Percentiles rank a stretch among this genome's conserved stretches.
Evolutionary conservation across 164 flowering plant genomes (phyloP).

Genomic region (Warburgia ugandensis): DNA sequence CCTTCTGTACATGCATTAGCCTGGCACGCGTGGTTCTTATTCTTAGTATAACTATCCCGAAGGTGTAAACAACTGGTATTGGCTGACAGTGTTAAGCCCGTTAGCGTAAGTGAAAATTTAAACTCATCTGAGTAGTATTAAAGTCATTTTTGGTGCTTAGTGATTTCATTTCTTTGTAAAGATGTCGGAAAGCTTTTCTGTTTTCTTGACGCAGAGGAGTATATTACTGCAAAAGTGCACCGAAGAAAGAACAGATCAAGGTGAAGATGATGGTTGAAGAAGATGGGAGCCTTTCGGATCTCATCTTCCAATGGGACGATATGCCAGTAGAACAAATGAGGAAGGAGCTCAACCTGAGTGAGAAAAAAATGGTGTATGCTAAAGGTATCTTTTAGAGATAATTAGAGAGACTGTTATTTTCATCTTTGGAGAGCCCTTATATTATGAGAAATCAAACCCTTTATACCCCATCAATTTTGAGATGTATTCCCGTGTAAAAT

Average conservation of each 20-base stretch:
- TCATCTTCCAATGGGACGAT: constrained; percentile 94
- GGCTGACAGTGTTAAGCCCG: constrained; percentile 74
- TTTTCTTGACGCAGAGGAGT: constrained; percentile 44
- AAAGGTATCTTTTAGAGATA: constrained; percentile 81
- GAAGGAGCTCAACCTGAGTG: constrained; percentile 74
- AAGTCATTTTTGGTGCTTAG: not conserved
- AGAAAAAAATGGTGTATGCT: constrained; percentile 95
- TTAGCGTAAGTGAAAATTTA: constrained; percentile 59
- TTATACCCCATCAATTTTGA: too few species aligned
- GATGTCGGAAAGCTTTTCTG: too few species aligned
- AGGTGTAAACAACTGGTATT: constrained; percentile 75
- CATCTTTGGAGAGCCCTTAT: too few species aligned
- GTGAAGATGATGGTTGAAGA: constrained; percentile 74
- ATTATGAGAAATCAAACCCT: not conserved
- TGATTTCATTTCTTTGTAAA: too few species aligned
- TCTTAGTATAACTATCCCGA: constrained; percentile 89
- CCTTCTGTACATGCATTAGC: constrained; percentile 93
- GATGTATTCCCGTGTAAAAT: too few species aligned
- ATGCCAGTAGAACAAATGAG: constrained; percentile 83
- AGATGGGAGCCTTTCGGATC: constrained; percentile 62
- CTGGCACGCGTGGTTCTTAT: constrained; percentile 87
- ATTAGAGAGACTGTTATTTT: not conserved
- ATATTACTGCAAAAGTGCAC: constrained; percentile 84
- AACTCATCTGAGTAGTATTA: not conserved
- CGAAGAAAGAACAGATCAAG: constrained; percentile 89